Conservation (phyloP, 495 filamentous ascomycete genomes). For the Filosporella fistucella region DNA sequence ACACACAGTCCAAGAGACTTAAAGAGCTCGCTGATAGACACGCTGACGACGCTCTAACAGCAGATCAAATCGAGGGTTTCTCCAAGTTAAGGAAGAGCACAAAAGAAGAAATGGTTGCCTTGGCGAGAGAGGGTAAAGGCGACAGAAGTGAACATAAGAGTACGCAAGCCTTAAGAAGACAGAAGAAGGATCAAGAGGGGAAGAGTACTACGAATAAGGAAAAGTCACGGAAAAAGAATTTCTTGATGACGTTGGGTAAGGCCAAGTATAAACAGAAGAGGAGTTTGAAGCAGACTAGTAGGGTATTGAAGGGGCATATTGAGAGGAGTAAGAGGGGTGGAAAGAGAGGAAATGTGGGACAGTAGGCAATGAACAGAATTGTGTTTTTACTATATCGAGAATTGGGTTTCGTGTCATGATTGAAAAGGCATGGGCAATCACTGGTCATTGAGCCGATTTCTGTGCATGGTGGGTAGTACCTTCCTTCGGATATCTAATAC, state of each 20-base stretch:
- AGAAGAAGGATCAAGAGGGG: conserved; percentile 78
- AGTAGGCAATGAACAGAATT: conserved; percentile 12
- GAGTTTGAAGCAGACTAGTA: conserved; percentile 77
- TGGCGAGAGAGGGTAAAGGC: conserved; percentile 70
- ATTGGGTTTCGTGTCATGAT: too few relatives aligned
- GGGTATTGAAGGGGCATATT: conserved; percentile 73
- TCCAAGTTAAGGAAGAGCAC: conserved; percentile 65
- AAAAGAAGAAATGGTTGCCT: conserved; percentile 76
- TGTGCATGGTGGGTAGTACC: too few relatives aligned
- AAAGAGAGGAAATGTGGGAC: conserved; percentile 61
- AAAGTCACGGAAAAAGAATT: conserved; percentile 95
- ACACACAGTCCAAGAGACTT: conserved; percentile 25
- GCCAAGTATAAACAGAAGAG: conserved; percentile 89
- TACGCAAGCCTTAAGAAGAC: conserved; percentile 72
- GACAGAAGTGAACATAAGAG: conserved; percentile 73
- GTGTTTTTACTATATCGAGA: too few relatives aligned
- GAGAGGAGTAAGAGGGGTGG: conserved; percentile 82
- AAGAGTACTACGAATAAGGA: conserved; percentile 98
- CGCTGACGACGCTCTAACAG: conserved; percentile 78
- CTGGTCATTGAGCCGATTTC: too few relatives aligned
- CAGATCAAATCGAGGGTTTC: conserved; percentile 77
- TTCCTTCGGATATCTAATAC: too few relatives aligned
- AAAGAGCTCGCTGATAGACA: conserved; percentile 55
- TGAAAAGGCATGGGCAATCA: too few relatives aligned
- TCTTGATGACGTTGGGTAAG: conserved; percentile 95